Evolutionary conservation across 2,329 filamentous ascomycete species (phyloP).

Genomic region (Pseudogymnoascus sp.): DNA sequence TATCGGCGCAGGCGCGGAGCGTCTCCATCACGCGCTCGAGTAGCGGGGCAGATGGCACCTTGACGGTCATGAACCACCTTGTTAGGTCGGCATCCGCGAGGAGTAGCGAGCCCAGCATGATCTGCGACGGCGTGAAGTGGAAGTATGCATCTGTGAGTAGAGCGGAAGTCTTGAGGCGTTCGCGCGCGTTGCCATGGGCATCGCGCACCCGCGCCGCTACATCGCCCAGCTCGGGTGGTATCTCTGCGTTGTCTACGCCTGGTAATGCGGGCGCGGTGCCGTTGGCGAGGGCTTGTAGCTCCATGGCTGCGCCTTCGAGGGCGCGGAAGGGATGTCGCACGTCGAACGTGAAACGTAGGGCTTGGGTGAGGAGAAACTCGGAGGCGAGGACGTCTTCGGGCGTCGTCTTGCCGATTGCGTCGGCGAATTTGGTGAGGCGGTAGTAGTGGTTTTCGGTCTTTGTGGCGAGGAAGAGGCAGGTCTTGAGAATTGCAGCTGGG

Average conservation of each 20-base stretch:
- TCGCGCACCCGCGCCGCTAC: conserved; percentile 39
- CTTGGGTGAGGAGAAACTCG: conserved; percentile 88
- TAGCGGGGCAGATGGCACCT: conserved; percentile 24
- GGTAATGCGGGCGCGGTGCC: conserved; percentile 25
- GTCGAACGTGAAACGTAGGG: conserved; percentile 86
- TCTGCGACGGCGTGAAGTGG: conserved; percentile 88
- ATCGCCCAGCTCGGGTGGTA: conserved; percentile 10
- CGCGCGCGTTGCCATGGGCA: conserved; percentile 66
- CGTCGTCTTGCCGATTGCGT: conserved; percentile 61
- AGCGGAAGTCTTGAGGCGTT: conserved; percentile 69
- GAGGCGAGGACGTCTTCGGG: conserved; percentile 79
- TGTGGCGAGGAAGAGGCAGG: conserved; percentile 83
- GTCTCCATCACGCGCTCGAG: conserved; percentile 41
- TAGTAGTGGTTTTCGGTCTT: conserved; percentile 81
- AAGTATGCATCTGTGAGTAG: conserved; percentile 94
- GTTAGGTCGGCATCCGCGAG: conserved; percentile 61
- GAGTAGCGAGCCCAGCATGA: conserved; percentile 75
- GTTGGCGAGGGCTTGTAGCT: conserved; percentile 61
- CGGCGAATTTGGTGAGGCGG: conserved; percentile 52
- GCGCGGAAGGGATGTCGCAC: conserved; percentile 85
- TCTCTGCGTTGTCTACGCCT: background rate
- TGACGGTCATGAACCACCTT: conserved; percentile 24
- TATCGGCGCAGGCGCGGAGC: conserved; percentile 43
- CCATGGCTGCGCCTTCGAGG: conserved; percentile 78
- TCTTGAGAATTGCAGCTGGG: conserved; percentile 79